Base-by-base conservation (phyloP, 2,329 filamentous ascomycete genomes). In the Alternaria sp. region DNA sequence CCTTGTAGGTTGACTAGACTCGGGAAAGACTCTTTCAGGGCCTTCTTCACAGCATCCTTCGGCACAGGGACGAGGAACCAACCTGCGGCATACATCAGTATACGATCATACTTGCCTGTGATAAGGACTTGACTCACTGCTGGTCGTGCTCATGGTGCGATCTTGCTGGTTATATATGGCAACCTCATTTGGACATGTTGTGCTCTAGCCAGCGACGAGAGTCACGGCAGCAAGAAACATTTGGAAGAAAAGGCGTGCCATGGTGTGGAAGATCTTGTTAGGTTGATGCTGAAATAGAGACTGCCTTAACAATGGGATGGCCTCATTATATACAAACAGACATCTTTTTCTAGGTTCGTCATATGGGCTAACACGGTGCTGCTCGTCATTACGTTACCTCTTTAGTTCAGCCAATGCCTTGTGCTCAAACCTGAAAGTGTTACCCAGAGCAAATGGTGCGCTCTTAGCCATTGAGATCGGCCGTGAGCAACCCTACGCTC, bases 151-250 rank as follows among this genome's bases (percentile, higher is more conserved):
- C 57, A 60, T 60, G 7, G 60, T 57, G 11, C 60, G 60, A 14
- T 57, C 57, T 26, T 60, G 54, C 10, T 29, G 50, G 3, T 57
- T 54, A 29, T 51, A 62, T 13, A 51, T 56, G 29, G 50, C 44
- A 14, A 60, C 60, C 49, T 60, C 51, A n/a, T 62, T 62, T 13
- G 50, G 53, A 26, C 60, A 62, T 28, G 51, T 48, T 11, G 48
- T 34, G 31, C 17, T 29, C 10, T 54, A 41, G 17, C 41, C 50
- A 36, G 50, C 55, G 17, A 54, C 55, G 21, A 58, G 42, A 17
- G 29, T 54, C 23, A 42, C 55, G 10, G 51, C 41, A 23, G 29
- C 34, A 17, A 58, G 42, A n/a, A 54, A 13, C 6, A 54, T n/a
- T 13, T 39, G n/a, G 21, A 48, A 26, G 10, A 58, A 26, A 13